These are phyloP conservation scores for Solanum hybrid DNA, from an alignment of 305 asterid species.

Conservation along the genomic window DNA sequence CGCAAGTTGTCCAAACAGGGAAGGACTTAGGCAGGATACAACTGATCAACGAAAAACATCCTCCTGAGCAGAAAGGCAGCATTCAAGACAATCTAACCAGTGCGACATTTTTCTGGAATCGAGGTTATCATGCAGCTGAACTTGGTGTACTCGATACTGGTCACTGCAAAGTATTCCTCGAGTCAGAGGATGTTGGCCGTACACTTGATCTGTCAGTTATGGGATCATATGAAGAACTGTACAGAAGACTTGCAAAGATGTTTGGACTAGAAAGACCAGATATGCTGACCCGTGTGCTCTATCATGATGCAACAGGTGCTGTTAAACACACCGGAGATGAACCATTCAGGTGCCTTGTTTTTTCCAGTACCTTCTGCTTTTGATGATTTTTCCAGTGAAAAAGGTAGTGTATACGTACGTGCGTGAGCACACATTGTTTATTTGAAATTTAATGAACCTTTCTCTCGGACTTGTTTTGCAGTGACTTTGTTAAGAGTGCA, in stretches of 20 bases:
- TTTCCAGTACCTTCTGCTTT: neutral
- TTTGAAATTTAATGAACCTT: conserved; percentile 2
- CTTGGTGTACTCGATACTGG: conserved; percentile 42
- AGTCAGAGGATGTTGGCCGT: conserved; percentile 71
- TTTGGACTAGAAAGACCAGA: conserved; percentile 56
- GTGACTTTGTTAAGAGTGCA: conserved; percentile 23
- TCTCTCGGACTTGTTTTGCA: conserved; percentile 13
- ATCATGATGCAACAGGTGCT: conserved; percentile 53
- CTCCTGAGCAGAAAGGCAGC: conserved; percentile 21
- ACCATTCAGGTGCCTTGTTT: conserved; percentile 57
- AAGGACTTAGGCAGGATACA: conserved; percentile 7
- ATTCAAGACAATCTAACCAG: conserved; percentile 19
- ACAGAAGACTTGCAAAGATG: conserved; percentile 53
- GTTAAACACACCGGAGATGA: conserved; percentile 67
- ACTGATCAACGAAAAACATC: conserved; percentile 12
- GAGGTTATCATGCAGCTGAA: conserved; percentile 33
- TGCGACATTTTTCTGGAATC: conserved; percentile 29
- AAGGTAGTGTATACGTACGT: neutral
- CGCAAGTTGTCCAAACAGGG: conserved; percentile 23
- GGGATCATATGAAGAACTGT: conserved; percentile 76
- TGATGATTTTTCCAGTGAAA: neutral
- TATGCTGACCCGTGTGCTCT: conserved; percentile 42
- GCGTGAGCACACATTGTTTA: neutral
- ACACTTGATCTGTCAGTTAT: conserved; percentile 67
- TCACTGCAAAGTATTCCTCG: conserved; percentile 85